phyloP scores from a whole-genome alignment of 2,329 filamentous ascomycete genomes.

The Fusarium guadeloupense region DNA sequence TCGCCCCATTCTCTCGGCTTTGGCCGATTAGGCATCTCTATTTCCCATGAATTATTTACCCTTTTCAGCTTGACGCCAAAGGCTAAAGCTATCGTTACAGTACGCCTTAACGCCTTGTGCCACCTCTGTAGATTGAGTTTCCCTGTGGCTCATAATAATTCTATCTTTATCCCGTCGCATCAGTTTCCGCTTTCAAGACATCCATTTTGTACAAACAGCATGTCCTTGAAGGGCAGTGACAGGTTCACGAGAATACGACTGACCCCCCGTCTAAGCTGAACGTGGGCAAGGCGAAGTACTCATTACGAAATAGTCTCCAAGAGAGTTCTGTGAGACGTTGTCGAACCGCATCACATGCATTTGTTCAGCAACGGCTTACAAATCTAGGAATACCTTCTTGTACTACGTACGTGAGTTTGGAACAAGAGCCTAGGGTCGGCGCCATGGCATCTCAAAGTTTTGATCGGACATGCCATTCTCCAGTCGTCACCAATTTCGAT shows the following conservation, averaged over 20 bases:
- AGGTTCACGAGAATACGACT: too few relatives aligned
- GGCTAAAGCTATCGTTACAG: too few relatives aligned
- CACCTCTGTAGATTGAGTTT: constrained; percentile 10
- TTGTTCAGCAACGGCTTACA: neutral
- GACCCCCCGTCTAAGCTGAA: neutral
- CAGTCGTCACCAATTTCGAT: neutral
- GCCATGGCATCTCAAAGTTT: constrained; percentile 19
- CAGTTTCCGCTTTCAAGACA: constrained; percentile 1
- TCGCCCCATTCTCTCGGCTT: constrained; percentile 7
- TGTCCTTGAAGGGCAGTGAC: neutral
- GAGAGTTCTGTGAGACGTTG: neutral
- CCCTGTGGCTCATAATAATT: too few relatives aligned
- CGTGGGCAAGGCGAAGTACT: neutral
- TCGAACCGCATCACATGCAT: constrained; percentile 7
- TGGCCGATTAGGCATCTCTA: constrained; percentile 27
- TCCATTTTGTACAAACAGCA: neutral
- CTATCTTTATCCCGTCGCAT: constrained; percentile 15
- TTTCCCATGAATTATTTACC: constrained; percentile 2
- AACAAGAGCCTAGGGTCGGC: neutral
- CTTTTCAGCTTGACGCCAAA: constrained; percentile 9
- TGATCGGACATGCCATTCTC: neutral
- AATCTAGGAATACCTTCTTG: neutral
- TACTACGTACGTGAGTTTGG: constrained; percentile 1
- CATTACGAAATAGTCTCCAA: constrained; percentile 6
- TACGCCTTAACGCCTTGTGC: constrained; percentile 17